Conservation (phyloP, 345 rosid species). For the Citrus maxima region DNA sequence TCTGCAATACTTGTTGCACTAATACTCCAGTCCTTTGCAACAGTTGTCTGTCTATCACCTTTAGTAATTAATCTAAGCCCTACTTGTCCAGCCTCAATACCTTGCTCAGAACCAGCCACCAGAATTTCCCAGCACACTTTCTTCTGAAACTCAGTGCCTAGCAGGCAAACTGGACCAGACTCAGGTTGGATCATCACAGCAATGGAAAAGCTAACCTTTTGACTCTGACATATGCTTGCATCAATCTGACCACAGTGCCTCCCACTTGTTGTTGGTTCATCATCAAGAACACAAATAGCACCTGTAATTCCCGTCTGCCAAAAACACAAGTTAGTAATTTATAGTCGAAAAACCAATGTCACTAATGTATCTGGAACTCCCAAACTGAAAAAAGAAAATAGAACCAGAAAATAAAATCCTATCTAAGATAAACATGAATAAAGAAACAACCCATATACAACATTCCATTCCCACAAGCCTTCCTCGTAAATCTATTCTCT, state of each 20-base stretch:
- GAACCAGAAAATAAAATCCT: slow-evolving; percentile 6
- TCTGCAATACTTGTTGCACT: slow-evolving; percentile 98
- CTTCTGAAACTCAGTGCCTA: slow-evolving; percentile 96
- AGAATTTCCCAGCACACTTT: slow-evolving; percentile 96
- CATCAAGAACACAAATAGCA: slow-evolving; percentile 93
- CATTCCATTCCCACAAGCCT: not conserved
- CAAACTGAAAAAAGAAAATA: slow-evolving; percentile 1
- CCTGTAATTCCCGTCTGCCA: slow-evolving; percentile 83
- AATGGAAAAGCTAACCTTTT: slow-evolving; percentile 85
- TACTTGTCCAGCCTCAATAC: slow-evolving; percentile 99
- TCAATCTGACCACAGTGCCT: slow-evolving; percentile 88
- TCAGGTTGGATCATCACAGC: slow-evolving; percentile 95
- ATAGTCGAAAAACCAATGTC: not conserved
- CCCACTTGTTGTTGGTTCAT: slow-evolving; percentile 88
- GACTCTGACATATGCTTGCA: slow-evolving; percentile 65
- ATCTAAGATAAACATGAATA: not conserved
- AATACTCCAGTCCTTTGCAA: slow-evolving; percentile 94
- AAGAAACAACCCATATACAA: not conserved
- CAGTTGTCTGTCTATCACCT: slow-evolving; percentile 89
- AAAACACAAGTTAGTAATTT: slow-evolving; percentile 13
- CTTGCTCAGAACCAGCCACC: slow-evolving; percentile 99
- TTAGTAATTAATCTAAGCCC: slow-evolving; percentile 91
- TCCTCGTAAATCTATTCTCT: not conserved
- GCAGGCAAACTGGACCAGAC: slow-evolving; percentile 98
- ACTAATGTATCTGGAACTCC: not conserved